These are phyloP conservation scores for Musa schizocarpa DNA, from an alignment of 176 grass and related monocot genomes.

Conservation along the genomic window DNA sequence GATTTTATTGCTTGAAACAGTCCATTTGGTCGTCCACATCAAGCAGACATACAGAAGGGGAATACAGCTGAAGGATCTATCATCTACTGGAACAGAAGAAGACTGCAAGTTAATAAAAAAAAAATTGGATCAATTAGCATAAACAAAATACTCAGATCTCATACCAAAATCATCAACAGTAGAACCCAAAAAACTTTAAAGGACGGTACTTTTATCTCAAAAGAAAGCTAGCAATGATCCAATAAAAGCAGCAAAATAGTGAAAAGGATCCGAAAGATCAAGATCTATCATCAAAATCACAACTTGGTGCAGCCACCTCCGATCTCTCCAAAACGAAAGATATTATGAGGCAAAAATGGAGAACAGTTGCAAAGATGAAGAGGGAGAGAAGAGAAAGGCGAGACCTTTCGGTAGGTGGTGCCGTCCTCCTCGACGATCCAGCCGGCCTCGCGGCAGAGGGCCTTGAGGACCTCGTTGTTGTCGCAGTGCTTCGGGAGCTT, in stretches of 20 bases:
- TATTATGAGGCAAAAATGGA: neutral
- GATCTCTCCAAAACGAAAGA: neutral
- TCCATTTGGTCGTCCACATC: neutral
- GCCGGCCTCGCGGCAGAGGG: conserved; percentile 15
- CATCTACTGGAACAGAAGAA: neutral
- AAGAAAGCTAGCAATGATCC: neutral
- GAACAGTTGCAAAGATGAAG: neutral
- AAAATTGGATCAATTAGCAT: neutral
- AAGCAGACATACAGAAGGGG: too few species aligned
- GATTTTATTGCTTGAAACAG: neutral
- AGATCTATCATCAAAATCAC: neutral
- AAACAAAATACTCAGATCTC: neutral
- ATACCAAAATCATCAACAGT: neutral
- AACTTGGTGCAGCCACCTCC: neutral
- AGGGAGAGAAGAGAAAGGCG: neutral
- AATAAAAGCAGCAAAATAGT: neutral
- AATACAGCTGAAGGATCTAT: too few species aligned
- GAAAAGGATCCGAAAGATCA: neutral
- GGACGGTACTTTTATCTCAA: neutral
- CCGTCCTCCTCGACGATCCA: conserved; percentile 24
- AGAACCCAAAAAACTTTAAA: neutral
- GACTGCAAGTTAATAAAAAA: neutral
- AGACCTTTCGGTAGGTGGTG: conserved; percentile 17
- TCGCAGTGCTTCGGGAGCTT: conserved; percentile 24
- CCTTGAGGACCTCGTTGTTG: conserved; percentile 26